Conservation (phyloP, 106 monocot genomes). For the Gastrodia elata region DNA sequence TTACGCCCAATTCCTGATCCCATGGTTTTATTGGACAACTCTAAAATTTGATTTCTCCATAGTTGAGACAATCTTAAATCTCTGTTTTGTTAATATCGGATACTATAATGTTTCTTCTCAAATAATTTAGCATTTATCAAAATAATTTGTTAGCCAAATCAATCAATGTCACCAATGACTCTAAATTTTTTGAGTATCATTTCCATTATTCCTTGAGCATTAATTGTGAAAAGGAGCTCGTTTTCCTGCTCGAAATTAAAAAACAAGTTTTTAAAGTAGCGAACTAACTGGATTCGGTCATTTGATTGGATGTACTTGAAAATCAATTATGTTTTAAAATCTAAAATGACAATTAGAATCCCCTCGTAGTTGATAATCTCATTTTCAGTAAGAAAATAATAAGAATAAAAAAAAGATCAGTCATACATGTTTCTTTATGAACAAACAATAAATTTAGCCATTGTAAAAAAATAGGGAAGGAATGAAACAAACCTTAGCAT, state of each 20-base stretch:
- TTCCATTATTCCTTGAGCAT: background rate
- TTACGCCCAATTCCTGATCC: background rate
- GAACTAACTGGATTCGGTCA: background rate
- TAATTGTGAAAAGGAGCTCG: background rate
- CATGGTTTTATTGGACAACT: background rate
- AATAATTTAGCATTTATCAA: background rate
- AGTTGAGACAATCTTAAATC: background rate
- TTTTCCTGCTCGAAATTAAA: background rate
- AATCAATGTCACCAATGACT: background rate
- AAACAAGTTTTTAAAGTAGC: background rate
- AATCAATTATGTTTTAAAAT: background rate
- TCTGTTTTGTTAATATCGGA: background rate
- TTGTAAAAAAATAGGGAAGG: background rate
- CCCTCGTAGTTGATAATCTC: background rate
- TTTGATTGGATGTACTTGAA: background rate
- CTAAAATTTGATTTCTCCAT: background rate
- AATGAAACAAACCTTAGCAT: background rate
- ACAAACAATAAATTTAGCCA: background rate
- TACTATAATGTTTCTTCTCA: background rate
- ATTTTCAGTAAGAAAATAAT: background rate
- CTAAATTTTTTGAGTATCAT: background rate
- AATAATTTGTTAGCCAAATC: background rate
- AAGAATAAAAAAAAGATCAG: background rate
- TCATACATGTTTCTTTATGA: background rate
- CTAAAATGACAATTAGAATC: background rate